A percentile compares a stretch with the other conserved stretches of the same genome.
Conservation (phyloP, 192 early-diverging fungal species). For the Glomus cerebriforme region DNA sequence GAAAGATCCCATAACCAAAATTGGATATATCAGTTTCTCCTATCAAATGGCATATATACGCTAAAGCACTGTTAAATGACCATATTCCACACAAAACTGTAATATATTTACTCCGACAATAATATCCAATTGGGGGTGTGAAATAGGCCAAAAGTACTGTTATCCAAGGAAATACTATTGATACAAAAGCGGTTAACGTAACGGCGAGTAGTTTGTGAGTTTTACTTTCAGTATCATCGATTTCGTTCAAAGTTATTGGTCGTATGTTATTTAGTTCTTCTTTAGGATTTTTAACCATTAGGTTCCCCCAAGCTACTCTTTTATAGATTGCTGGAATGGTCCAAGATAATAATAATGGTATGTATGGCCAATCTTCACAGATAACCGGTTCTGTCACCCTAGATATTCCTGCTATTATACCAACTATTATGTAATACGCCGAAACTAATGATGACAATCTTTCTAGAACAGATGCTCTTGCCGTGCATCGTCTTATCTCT, state of each 20-base stretch:
- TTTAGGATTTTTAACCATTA: neutral
- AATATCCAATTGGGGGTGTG: neutral
- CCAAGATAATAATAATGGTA: neutral
- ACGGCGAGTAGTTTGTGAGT: neutral
- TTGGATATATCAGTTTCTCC: neutral
- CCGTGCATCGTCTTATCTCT: neutral
- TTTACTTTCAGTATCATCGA: neutral
- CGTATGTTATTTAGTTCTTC: neutral
- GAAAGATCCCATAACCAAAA: neutral
- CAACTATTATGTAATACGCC: conserved; percentile 5
- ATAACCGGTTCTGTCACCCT: neutral
- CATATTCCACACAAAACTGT: neutral
- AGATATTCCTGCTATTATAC: neutral
- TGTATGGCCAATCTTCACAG: neutral
- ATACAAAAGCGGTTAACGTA: neutral
- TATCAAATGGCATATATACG: neutral
- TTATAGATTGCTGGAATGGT: neutral
- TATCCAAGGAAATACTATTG: neutral
- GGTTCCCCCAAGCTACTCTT: neutral
- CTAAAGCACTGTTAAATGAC: neutral
- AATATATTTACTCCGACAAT: neutral
- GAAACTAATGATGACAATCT: neutral
- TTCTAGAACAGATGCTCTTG: conserved; percentile 7
- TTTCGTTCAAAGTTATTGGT: neutral
- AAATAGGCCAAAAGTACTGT: neutral